A percentile compares a stretch with the other conserved stretches of the same genome.
Conservation (phyloP, 768 basidiomycete species). For the Tricholoma terreum region DNA sequence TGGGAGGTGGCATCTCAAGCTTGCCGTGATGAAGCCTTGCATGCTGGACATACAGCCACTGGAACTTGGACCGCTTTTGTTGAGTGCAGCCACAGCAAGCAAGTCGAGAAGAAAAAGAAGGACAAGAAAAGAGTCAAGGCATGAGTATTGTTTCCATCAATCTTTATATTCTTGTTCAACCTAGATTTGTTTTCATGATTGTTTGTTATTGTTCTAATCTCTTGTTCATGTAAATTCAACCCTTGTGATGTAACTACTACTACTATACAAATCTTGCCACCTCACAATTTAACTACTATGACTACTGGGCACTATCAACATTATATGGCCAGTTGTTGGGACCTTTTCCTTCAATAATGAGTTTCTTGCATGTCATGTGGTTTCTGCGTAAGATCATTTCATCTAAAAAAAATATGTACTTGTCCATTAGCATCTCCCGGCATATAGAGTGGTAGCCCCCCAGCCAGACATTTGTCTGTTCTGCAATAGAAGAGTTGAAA, state of each 20-base stretch:
- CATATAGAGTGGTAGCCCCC: conserved; percentile 30
- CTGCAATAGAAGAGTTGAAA: no score
- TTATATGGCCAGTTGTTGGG: background rate
- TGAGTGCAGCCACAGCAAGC: background rate
- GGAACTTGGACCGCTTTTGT: background rate
- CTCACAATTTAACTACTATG: no score
- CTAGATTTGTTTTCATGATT: no score
- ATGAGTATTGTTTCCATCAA: background rate
- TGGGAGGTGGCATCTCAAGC: background rate
- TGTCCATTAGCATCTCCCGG: conserved; percentile 26
- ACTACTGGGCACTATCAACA: background rate
- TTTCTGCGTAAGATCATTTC: conserved; percentile 1
- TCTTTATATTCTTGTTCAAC: no score
- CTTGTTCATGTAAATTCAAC: background rate
- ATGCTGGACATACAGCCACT: background rate
- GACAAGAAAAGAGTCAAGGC: background rate
- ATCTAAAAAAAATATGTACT: conserved; percentile 36
- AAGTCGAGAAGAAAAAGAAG: background rate
- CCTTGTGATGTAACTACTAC: background rate
- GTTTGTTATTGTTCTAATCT: no score
- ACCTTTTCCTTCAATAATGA: background rate
- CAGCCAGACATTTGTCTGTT: no score
- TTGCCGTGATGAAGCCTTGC: background rate
- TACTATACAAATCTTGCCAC: no score
- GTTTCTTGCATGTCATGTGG: background rate